Conservation (phyloP, 2,329 filamentous ascomycete species). For the Ophiostoma ulmi region DNA sequence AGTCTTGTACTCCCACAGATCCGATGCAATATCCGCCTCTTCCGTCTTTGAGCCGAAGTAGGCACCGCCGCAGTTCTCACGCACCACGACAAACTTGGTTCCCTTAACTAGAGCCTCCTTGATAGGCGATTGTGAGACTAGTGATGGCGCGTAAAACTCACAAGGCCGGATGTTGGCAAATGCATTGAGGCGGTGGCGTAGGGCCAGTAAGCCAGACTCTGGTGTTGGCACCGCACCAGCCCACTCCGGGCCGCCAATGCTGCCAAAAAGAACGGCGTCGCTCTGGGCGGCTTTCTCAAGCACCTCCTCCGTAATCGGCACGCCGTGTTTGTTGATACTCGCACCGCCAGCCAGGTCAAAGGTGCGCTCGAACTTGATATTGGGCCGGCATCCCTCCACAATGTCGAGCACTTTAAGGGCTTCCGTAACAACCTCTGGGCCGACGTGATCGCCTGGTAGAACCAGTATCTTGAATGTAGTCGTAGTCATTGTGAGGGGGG, state of each 20-base stretch:
- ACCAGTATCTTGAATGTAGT: conserved; percentile 37
- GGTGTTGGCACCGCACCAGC: conserved; percentile 39
- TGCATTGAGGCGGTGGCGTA: conserved; percentile 40
- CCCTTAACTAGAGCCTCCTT: conserved; percentile 42
- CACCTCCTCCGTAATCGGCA: conserved; percentile 41
- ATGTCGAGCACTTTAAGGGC: conserved; percentile 44
- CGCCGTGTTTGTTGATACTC: conserved; percentile 43
- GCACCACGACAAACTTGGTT: conserved; percentile 45
- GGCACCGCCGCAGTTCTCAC: conserved; percentile 48
- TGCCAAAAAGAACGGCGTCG: conserved; percentile 46
- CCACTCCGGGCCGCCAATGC: conserved; percentile 47
- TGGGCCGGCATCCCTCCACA: conserved; percentile 34
- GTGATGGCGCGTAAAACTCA: conserved; percentile 41
- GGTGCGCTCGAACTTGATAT: conserved; percentile 32
- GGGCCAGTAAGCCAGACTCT: conserved; percentile 41
- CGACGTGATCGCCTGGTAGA: conserved; percentile 44
- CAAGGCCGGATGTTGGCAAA: conserved; percentile 50
- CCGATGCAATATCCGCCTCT: conserved; percentile 40
- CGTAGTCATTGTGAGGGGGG: conserved; percentile 13
- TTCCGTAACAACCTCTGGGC: conserved; percentile 44
- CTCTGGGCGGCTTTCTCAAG: conserved; percentile 38
- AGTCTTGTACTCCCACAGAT: conserved; percentile 44
- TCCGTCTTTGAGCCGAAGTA: conserved; percentile 48
- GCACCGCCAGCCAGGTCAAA: conserved; percentile 33
- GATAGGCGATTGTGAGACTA: conserved; percentile 37